phyloP scores from a whole-genome alignment of 2,329 filamentous ascomycete genomes.

The Colletotrichum godetiae region DNA sequence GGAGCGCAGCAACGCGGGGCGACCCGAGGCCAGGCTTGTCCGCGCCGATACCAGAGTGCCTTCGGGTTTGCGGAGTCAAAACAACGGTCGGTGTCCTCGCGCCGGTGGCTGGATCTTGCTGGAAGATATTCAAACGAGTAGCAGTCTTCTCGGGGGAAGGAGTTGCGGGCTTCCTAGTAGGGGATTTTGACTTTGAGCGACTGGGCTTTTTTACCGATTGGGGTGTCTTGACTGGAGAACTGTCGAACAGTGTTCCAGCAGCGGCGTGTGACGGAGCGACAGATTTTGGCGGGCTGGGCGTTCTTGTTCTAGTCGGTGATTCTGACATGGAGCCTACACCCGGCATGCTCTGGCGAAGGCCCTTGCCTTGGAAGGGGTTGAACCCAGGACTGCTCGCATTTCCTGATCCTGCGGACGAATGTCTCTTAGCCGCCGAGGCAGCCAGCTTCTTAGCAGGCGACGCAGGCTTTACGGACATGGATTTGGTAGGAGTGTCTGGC shows the following conservation, averaged over 20 bases:
- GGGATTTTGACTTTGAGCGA: slow-evolving; percentile 31
- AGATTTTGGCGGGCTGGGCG: slow-evolving; percentile 36
- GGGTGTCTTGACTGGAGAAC: slow-evolving; percentile 41
- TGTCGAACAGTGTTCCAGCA: slow-evolving; percentile 20
- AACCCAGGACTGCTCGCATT: slow-evolving; percentile 65
- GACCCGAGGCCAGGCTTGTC: slow-evolving; percentile 80
- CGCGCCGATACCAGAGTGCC: slow-evolving; percentile 75
- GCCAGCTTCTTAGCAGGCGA: slow-evolving; percentile 49
- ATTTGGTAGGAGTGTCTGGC: slow-evolving; percentile 56
- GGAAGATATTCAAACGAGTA: slow-evolving; percentile 56
- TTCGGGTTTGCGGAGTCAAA: slow-evolving; percentile 69
- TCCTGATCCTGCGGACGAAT: slow-evolving; percentile 35
- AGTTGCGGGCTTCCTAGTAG: slow-evolving; percentile 43
- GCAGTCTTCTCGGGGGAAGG: slow-evolving; percentile 43
- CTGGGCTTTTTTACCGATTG: slow-evolving; percentile 32
- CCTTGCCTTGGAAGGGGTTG: slow-evolving; percentile 62
- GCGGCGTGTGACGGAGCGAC: slow-evolving; percentile 13
- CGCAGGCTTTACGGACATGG: slow-evolving; percentile 49
- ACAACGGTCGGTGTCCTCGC: slow-evolving; percentile 71
- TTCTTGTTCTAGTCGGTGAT: slow-evolving; percentile 29
- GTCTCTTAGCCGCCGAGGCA: slow-evolving; percentile 40
- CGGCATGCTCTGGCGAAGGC: slow-evolving; percentile 61
- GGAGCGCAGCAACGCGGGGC: slow-evolving; percentile 76
- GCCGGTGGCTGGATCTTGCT: slow-evolving; percentile 64
- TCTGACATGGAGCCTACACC: slow-evolving; percentile 53